Conservation (phyloP, 2,329 filamentous ascomycete species). For the Fusarium concolor region DNA sequence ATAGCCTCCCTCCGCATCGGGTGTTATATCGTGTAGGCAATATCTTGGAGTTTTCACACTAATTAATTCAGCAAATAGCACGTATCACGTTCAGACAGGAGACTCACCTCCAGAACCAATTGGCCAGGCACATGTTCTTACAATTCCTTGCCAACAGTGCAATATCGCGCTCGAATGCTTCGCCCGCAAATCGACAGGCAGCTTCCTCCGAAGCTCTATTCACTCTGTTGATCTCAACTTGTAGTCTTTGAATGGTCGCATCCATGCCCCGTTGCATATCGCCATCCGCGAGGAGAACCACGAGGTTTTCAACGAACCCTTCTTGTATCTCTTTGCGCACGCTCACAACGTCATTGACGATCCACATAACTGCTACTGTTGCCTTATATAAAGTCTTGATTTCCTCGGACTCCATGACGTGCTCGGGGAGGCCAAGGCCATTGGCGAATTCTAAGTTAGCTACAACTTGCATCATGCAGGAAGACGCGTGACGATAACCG, state of each 20-base stretch:
- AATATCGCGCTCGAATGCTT: neutral
- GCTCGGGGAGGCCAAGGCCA: neutral
- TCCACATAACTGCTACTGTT: neutral
- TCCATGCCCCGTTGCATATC: neutral
- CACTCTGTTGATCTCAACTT: neutral
- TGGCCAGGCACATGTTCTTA: neutral
- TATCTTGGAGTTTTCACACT: neutral
- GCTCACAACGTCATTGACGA: neutral
- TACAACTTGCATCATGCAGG: neutral
- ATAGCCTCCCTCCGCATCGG: neutral
- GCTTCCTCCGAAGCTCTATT: neutral
- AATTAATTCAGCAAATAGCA: rapidly evolving
- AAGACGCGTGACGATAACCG: neutral
- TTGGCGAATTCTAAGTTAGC: neutral
- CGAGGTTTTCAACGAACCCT: conserved; percentile 1
- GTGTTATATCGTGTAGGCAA: neutral
- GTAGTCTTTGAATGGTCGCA: neutral
- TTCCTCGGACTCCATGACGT: neutral
- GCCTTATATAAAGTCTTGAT: neutral
- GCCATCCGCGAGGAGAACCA: neutral
- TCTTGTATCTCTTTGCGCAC: conserved; percentile 1
- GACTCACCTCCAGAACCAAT: neutral
- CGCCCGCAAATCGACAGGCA: neutral
- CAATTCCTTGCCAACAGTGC: neutral
- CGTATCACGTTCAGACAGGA: no score